Conservation (phyloP, 1,139 yeast species). For the Debaryomycetaceae sp. region DNA sequence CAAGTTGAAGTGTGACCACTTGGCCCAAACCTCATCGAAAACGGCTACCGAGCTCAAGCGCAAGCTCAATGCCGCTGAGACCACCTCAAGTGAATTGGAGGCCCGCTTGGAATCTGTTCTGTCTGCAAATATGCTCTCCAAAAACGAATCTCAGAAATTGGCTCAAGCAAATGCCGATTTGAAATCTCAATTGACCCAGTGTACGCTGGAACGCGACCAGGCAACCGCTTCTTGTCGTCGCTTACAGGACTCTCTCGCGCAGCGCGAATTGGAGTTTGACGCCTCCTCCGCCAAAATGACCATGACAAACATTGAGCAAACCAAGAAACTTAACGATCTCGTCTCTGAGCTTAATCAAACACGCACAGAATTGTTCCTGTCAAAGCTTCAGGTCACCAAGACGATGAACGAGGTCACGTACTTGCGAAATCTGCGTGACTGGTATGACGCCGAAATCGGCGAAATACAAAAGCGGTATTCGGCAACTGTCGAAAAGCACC, state of each 20-base stretch:
- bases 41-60: conserved; percentile 6
- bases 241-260: conserved; percentile 21
- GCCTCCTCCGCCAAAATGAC: conserved; percentile 43
- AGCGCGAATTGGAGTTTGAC: conserved; percentile 38
- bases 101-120: conserved; percentile 3
- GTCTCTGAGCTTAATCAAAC: conserved; percentile 26
- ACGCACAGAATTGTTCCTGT: conserved; percentile 25
- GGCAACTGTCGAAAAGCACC: conserved; percentile 29
- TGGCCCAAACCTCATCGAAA: conserved; percentile 18
- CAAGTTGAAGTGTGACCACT: conserved; percentile 46
- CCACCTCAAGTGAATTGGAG: conserved; percentile 4
- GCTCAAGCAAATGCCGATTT: conserved; percentile 5
- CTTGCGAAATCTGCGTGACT: conserved; percentile 26
- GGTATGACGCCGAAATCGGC: conserved; percentile 41
- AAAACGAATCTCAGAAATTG: conserved; percentile 5
- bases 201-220: conserved; percentile 14
- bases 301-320: conserved; percentile 36
- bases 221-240: conserved; percentile 16
- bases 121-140: conserved; percentile 1
- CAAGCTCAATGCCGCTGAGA: conserved; percentile 6
- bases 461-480: conserved; percentile 26
- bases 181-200: conserved; percentile 4
- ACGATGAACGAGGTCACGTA: conserved; percentile 25
- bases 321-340: conserved; percentile 25
- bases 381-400: conserved; percentile 33